Base-by-base conservation (phyloP, 177 flowering plant genomes). In the Tripterygium wilfordii region DNA sequence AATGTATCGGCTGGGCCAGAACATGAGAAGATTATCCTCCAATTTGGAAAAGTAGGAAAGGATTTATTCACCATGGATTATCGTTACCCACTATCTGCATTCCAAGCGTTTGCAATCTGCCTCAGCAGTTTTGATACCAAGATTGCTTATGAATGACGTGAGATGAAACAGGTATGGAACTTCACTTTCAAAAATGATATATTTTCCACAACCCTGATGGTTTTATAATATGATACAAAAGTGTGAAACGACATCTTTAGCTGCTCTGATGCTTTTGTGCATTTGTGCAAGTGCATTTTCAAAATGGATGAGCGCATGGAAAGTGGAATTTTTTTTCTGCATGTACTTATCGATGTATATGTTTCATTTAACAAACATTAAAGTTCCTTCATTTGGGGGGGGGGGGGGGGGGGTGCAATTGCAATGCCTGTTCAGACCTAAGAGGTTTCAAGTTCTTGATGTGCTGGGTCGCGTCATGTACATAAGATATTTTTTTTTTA, bases 51-150 rank as follows among this genome's bases (percentile, higher is more conserved):
- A 67, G 88, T 88, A 18, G 96, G 88, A 49, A 91, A 85, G 63
- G 96, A 91, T 60, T 56, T 82, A 45, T 91, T 91, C 54, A 91
- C 98, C 18, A 88, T 91, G 96, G 96, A 91, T 65, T 91, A 78
- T 51, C 70, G 76, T 10, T 91, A 88, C 56, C 98, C 98, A 4
- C 48, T 91, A 36, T 91, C 96, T 2, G 94, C 95, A 33, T 88
- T 91, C 54, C 98, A 88, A 66, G 95, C 96, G 42, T 91, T 91
- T 61, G 87, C 96, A 40, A 84, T 88, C 56, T 91, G 95, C 69
- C 96, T 91, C 49, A 88, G 98, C 78, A 83, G 98, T 80, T 91
- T 88, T 49, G 98, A 85, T 64, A 88, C 98, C 52, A 91, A 88
- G 64, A 82, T 88, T 56, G 96, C 98, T 26, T 91, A 96, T 58